Evolutionary conservation across 495 filamentous ascomycete species (phyloP), one percentile per base, ranked within the genome.

Genomic region (Aspergillus mulundensis): DNA sequence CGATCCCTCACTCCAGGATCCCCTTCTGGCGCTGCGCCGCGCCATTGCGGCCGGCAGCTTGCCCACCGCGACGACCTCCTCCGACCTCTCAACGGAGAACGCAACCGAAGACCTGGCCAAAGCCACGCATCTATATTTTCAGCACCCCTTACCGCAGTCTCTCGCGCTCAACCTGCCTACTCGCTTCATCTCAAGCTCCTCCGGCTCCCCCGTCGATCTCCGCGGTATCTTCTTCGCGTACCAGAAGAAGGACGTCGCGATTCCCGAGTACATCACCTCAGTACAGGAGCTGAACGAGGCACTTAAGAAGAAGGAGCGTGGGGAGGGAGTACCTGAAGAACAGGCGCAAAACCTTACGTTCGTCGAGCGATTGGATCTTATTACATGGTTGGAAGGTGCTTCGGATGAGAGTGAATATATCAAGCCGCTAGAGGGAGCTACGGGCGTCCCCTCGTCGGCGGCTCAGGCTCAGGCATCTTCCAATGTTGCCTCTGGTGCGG

Each of bases 141-240:
- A 82, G 46, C 69, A 78, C 38, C 81, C 84, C 2, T 57, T 75
- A 7, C 83, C 81, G 48, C 78, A 86, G 39, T 73, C 84, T n/a
- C 77, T 96, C 52, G 77, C 88, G 2, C 82, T 99, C 60, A 81
- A 81, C 43, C 79, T 85, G 10, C 79, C 84, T 11, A 97, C 95
- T 40, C 90, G 94, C 57, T 97, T 97, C 77, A 76, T 86, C 46
- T 86, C 86, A 15, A 81, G 82, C 34, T 61, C 68, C 3, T 65
- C 68, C 21, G 79, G 83, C 45, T 82, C 84, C 41, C 78, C 88
- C 1, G 85, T 97, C 59, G 89, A 96, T 68, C 81, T 99, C 38
- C 90, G 94, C 69, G 89, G 86, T 71, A 91, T 97, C 74, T 96
- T 90, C 73, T 95, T 97, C 58, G 89, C 90, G 49, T 99, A 89